These are phyloP conservation scores for Kentomonas sorsogonicus DNA, from an alignment of 208 protist species.

Conservation along the genomic window DNA sequence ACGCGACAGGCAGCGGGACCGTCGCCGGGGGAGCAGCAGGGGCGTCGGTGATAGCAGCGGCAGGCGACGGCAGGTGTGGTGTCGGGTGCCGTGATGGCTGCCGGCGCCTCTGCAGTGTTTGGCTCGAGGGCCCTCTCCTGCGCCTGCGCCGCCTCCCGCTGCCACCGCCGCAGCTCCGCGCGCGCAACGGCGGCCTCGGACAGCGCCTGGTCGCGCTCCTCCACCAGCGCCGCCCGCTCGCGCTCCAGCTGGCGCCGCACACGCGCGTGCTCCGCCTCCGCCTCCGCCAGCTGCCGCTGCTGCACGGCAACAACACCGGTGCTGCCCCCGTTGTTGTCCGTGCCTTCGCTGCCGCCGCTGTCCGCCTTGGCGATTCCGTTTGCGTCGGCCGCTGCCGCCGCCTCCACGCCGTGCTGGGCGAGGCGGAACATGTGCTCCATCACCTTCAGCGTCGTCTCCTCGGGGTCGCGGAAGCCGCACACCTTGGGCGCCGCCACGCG, in stretches of 20 bases:
- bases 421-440: slow-evolving; percentile 76
- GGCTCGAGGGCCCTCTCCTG: slow-evolving; percentile 6
- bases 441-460: slow-evolving; percentile 48
- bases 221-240: slow-evolving; percentile 27
- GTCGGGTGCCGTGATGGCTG: background rate
- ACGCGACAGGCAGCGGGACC: background rate
- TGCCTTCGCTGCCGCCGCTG: too few species aligned
- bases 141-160: slow-evolving; percentile 19
- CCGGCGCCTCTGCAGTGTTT: background rate
- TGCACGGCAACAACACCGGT: too few species aligned
- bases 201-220: slow-evolving; percentile 51
- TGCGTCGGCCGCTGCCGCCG: background rate
- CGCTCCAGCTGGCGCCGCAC: slow-evolving; percentile 19
- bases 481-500: slow-evolving; percentile 19
- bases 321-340: too few species aligned
- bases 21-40: background rate
- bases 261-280: slow-evolving; percentile 34
- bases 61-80: background rate
- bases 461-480: slow-evolving; percentile 40
- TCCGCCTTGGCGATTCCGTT: background rate
- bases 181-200: slow-evolving; percentile 72
- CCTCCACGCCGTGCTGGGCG: slow-evolving; percentile 26
- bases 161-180: slow-evolving; percentile 68
- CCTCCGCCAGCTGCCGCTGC: slow-evolving; percentile 37
- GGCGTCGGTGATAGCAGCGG: background rate